phyloP scores from a whole-genome alignment of 257 asterid genomes.

The Cinchona pubescens region DNA sequence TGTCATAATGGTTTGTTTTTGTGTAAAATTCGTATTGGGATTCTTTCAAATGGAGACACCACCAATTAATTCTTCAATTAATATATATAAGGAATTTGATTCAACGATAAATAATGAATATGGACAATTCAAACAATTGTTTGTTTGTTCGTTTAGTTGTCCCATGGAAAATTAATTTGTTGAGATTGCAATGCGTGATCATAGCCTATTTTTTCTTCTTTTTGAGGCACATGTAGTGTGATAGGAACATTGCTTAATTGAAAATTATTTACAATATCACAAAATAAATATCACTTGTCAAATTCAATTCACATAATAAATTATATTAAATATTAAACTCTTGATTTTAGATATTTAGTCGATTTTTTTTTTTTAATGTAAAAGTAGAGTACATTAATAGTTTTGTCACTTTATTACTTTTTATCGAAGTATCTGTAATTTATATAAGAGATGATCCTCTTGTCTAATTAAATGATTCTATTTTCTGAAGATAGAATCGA shows the following conservation, averaged over 20 bases:
- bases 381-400: too few relatives aligned
- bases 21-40: constrained; percentile 9
- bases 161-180: constrained; percentile 1
- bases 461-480: constrained; percentile 10
- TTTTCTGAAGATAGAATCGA: constrained; percentile 14
- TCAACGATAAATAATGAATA: constrained; percentile 19
- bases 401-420: too few relatives aligned
- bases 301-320: too few relatives aligned
- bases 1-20: constrained; percentile 19
- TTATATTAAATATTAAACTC: too few relatives aligned
- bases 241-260: constrained; percentile 24
- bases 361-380: too few relatives aligned
- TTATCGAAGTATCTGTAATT: too few relatives aligned
- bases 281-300: too few relatives aligned
- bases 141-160: constrained; percentile 12
- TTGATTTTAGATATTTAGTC: too few relatives aligned
- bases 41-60: constrained; percentile 19
- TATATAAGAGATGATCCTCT: constrained; percentile 14
- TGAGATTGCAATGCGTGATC: constrained; percentile 1
- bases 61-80: not conserved
- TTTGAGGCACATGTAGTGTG: constrained; percentile 19
- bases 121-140: not conserved
- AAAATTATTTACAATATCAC: too few relatives aligned
- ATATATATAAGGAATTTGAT: constrained; percentile 4
- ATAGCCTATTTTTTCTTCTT: not conserved